Evolutionary conservation across 768 basidiomycete species (phyloP).

Genomic region (Psilocybe sp.): DNA sequence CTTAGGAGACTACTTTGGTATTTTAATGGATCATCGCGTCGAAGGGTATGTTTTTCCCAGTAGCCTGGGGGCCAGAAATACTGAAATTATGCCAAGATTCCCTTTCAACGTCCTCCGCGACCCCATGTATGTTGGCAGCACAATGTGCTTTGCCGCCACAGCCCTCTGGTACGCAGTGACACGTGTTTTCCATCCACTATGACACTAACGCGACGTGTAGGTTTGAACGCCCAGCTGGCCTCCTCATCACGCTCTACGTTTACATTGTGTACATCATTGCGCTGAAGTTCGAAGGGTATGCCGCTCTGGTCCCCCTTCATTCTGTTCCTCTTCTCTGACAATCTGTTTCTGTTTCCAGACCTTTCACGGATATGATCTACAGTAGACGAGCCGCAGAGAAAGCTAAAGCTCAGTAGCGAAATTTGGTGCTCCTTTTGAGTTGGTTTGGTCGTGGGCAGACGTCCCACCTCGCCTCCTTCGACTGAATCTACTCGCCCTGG

Average conservation of each 20-base stretch:
- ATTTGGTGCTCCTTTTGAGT: too few species aligned
- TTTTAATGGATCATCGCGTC: constrained; percentile 86
- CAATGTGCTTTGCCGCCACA: constrained; percentile 82
- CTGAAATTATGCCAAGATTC: constrained; percentile 45
- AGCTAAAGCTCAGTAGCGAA: constrained; percentile 21
- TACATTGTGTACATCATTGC: constrained; percentile 84
- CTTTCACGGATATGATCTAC: constrained; percentile 85
- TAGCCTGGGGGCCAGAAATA: neutral
- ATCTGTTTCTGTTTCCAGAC: constrained; percentile 31
- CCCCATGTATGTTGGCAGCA: constrained; percentile 98
- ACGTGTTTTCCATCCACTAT: neutral
- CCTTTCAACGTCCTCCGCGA: constrained; percentile 92
- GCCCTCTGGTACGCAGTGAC: constrained; percentile 67
- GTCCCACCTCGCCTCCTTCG: too few species aligned
- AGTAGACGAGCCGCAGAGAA: constrained; percentile 45
- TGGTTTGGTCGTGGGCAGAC: too few species aligned
- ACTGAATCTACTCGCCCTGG: neutral
- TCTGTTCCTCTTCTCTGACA: neutral
- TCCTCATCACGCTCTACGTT: constrained; percentile 78
- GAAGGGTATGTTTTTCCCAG: constrained; percentile 49
- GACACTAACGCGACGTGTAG: constrained; percentile 32
- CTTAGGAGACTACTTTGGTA: constrained; percentile 82
- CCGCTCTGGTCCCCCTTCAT: constrained; percentile 6
- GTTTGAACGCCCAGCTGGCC: constrained; percentile 83
- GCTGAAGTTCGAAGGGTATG: constrained; percentile 87